phyloP scores from a whole-genome alignment of 202 grass and related monocot genomes.

The Digitaria exilis region DNA sequence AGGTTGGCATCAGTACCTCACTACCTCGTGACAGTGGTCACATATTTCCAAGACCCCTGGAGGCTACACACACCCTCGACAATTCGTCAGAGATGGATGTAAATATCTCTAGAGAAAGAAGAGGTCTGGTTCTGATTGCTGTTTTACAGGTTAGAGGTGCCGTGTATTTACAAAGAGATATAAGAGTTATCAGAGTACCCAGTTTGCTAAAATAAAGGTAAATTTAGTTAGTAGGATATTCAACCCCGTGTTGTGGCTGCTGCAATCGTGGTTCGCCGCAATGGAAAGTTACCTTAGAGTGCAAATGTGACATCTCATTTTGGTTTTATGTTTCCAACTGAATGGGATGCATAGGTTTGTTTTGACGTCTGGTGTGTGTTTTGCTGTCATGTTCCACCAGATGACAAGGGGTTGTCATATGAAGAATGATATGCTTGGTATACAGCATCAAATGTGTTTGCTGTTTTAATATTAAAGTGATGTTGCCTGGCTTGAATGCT shows the following conservation, averaged over 20 bases:
- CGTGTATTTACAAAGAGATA: constrained; percentile 55
- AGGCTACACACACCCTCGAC: constrained; percentile 41
- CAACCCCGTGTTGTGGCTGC: constrained; percentile 6
- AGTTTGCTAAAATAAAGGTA: constrained; percentile 68
- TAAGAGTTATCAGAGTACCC: constrained; percentile 44
- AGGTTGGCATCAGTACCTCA: constrained; percentile 51
- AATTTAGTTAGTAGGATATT: constrained; percentile 48
- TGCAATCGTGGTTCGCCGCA: constrained; percentile 26
- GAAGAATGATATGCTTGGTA: constrained; percentile 41
- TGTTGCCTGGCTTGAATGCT: constrained; percentile 14
- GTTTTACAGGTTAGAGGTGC: constrained; percentile 65
- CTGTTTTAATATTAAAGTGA: constrained; percentile 31
- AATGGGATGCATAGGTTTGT: constrained; percentile 31
- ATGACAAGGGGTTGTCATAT: constrained; percentile 27
- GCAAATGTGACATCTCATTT: constrained; percentile 34
- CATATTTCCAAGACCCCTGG: constrained; percentile 64
- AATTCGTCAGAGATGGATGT: constrained; percentile 54
- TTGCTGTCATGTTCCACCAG: constrained; percentile 39
- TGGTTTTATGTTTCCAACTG: constrained; percentile 25
- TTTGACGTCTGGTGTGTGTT: constrained; percentile 45
- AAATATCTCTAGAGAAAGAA: constrained; percentile 60
- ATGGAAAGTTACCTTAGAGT: constrained; percentile 36
- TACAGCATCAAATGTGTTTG: constrained; percentile 49
- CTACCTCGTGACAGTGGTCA: constrained; percentile 59
- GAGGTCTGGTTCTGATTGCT: constrained; percentile 60